Evolutionary conservation across 495 filamentous ascomycete genomes (phyloP).

Genomic region (Aspergillus diversus): DNA sequence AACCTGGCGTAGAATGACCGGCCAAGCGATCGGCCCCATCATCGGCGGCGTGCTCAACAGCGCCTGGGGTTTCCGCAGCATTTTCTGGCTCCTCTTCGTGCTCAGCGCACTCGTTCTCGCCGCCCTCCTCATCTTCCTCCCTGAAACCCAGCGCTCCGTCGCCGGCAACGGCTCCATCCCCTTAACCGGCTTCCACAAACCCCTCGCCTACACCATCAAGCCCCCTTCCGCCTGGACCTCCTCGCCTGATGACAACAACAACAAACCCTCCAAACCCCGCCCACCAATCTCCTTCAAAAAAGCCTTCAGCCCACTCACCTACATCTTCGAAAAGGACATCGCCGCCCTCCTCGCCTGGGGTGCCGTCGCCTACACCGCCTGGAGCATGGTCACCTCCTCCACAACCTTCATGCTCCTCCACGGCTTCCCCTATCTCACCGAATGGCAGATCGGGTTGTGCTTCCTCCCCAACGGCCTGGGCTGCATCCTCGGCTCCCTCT

Average conservation of each 20-base stretch:
- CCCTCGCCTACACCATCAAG: conserved; percentile 39
- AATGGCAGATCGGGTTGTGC: conserved; percentile 43
- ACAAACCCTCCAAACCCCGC: not conserved
- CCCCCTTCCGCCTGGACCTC: conserved; percentile 20
- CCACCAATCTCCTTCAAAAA: conserved; percentile 19
- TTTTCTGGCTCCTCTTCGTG: conserved; percentile 76
- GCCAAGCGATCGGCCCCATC: conserved; percentile 63
- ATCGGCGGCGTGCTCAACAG: conserved; percentile 68
- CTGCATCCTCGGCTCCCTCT: conserved; percentile 25
- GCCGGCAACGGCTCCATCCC: conserved; percentile 68
- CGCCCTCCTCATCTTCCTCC: conserved; percentile 61
- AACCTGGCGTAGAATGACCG: conserved; percentile 43
- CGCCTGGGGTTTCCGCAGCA: conserved; percentile 67
- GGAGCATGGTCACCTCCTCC: conserved; percentile 55
- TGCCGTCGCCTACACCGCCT: conserved; percentile 52
- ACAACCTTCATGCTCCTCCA: conserved; percentile 50
- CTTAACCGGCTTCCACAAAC: conserved; percentile 41
- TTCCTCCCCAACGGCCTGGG: conserved; percentile 48
- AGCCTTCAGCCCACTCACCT: conserved; percentile 40
- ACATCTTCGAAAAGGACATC: conserved; percentile 49
- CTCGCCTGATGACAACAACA: conserved; percentile 29
- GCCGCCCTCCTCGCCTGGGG: conserved; percentile 49
- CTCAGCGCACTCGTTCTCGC: conserved; percentile 50
- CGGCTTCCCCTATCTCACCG: conserved; percentile 35
- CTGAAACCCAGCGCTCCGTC: conserved; percentile 71